Evolutionary conservation across 345 rosid species (phyloP).

Genomic region (Crucihimalaya himalaica): DNA sequence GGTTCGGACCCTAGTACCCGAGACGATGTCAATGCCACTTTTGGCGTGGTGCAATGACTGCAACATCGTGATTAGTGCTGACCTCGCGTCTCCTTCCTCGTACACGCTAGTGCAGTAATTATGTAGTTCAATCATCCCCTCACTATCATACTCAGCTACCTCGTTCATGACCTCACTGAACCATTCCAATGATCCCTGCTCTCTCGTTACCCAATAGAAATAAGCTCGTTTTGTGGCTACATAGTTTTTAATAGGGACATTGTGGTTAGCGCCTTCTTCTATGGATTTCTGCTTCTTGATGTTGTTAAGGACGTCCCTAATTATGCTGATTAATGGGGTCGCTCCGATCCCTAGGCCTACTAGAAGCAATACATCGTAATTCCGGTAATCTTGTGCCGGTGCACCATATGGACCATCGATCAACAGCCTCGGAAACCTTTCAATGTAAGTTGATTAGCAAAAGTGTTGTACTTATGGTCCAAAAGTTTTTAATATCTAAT

Average conservation of each 20-base stretch:
- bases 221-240: slow-evolving; percentile 67
- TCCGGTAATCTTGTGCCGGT: slow-evolving; percentile 78
- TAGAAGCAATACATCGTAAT: slow-evolving; percentile 72
- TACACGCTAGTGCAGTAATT: slow-evolving; percentile 75
- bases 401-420: slow-evolving; percentile 89
- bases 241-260: slow-evolving; percentile 38
- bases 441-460: too few species aligned
- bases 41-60: slow-evolving; percentile 77
- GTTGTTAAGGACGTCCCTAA: slow-evolving; percentile 77
- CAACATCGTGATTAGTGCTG: slow-evolving; percentile 75
- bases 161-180: slow-evolving; percentile 74
- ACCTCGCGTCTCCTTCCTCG: slow-evolving; percentile 89
- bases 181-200: slow-evolving; percentile 86
- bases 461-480: too few species aligned
- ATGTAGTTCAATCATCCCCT: slow-evolving; percentile 65
- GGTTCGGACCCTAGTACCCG: slow-evolving; percentile 63
- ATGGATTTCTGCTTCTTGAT: slow-evolving; percentile 60
- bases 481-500: too few species aligned
- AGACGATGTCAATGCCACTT: slow-evolving; percentile 67
- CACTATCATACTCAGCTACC: slow-evolving; percentile 59
- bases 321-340: slow-evolving; percentile 77
- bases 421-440: slow-evolving; percentile 66
- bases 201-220: slow-evolving; percentile 86
- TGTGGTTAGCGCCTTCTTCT: slow-evolving; percentile 42
- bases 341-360: slow-evolving; percentile 89